A percentile compares a stretch with the other conserved stretches of the same genome.
phyloP scores from a whole-genome alignment of 257 asterid species.

The Anisodus tanguticus region DNA sequence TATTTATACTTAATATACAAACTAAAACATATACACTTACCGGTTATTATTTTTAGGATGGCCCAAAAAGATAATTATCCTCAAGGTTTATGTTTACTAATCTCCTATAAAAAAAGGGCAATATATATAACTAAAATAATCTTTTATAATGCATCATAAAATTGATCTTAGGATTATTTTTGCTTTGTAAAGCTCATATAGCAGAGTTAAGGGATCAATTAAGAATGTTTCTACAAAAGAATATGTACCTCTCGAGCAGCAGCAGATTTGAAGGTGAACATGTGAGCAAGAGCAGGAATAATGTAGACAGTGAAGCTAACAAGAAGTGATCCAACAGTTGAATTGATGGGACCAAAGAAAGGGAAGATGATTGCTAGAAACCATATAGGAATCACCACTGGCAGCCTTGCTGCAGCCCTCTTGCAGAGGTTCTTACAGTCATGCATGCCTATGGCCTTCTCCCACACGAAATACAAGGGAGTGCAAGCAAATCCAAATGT shows the following conservation, averaged over 20 bases:
- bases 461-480: conserved; percentile 43
- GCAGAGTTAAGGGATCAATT: no score
- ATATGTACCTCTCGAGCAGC: conserved; percentile 45
- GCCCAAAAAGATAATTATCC: no score
- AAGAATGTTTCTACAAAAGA: no score
- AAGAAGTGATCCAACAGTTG: conserved; percentile 51
- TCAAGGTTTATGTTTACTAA: no score
- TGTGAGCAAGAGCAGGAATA: conserved; percentile 52
- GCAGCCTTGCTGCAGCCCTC: conserved; percentile 46
- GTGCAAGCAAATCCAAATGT: conserved; percentile 53
- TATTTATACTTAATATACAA: no score
- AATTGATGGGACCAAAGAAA: conserved; percentile 54
- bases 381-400: conserved; percentile 44
- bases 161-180: no score
- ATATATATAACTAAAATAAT: no score
- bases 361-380: conserved; percentile 44
- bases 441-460: conserved; percentile 42
- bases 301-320: conserved; percentile 52
- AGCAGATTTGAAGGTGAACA: conserved; percentile 48
- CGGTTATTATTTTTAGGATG: no score
- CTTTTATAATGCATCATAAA: no score
- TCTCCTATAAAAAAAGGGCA: no score
- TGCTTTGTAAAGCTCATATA: no score
- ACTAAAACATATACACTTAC: no score
- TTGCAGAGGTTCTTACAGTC: conserved; percentile 42